Base-by-base conservation (phyloP, 164 flowering plant species). In the Stephania japonica region DNA sequence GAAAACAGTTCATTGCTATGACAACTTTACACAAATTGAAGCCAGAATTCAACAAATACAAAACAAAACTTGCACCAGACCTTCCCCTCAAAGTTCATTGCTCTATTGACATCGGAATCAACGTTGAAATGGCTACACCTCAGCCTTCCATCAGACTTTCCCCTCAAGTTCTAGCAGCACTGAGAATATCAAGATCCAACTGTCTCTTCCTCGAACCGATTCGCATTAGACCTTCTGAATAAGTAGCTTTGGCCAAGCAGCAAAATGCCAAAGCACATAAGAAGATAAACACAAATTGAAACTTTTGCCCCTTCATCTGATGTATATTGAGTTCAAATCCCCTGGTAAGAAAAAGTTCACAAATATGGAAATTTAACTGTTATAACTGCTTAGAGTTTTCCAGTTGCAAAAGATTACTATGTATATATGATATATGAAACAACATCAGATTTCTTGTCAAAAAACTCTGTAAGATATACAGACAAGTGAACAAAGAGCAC, bases 141-240 rank as follows among this genome's bases (percentile, higher is more conserved):
- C 3, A 70, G 56, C 69, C 23, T 67, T 43, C 63, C 70, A 43
- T 19, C 13, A 66, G 61, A 38, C 67, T 26, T 38, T 12, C 26
- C n/a, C 56, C n/a, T 47, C 6, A 41, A 23, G 71, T 72, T 69
- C 73, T 79, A 43, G 80, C 76, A 70, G 81, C 80, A 42, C 50
- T 67, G 11, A 75, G 42, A 16, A 49, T 70, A 25, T 65, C 23
- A 16, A 76, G 69, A 76, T 83, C 86, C 38, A 84, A 43, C 0
- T 7, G 43, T 47, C 66, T 73, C 76, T 81, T 88, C 81, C 83
- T 85, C 19, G 87, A 76, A 56, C 80, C 66, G 44, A 89, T 78
- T 71, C 86, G 83, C 41, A 84, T 49, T 41, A 86, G 65, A 42
- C 86, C 87, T 74, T 85, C 80, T 32, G 85, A 72, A 71, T 80